Base-by-base conservation (phyloP, 2,329 filamentous ascomycete genomes). In the Talaromyces sp. region DNA sequence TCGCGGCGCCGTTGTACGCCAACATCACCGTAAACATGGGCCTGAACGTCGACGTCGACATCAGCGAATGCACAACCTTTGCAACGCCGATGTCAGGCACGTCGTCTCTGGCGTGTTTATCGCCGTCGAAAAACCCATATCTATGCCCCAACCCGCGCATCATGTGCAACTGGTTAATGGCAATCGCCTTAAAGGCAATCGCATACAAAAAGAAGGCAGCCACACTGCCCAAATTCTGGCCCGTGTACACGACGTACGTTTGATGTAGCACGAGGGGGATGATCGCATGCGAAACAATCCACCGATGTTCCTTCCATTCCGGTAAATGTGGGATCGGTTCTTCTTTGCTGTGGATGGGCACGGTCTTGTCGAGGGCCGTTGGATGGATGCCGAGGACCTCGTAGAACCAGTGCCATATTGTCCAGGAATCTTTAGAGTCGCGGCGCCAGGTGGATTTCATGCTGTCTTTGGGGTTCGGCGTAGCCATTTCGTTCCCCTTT, bases 71-170 rank as follows among this genome's bases (percentile, higher is more conserved):
- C 2, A 69, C 61, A 9, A 75, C 71, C 48, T 75, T 72, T 9
- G 39, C 61, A 7, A 74, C 72, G n/a, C 71, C 73, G 0, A 70
- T 65, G 46, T 79, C 76, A 0, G 77, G 77, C 7, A 79, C 72
- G 16, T 72, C 72, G 44, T 79, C 76, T 18, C 77, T 72, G 5
- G 68, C 70, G 64, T 79, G 76, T 52, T 74, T 73, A 66, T 79
- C 76, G 31, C 77, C 77, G 57, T 79, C 77, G 9, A 79, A 70
- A 60, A 75, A 79, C 5, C 77, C 77, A 33, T 70, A 70, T 0
- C 57, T 65, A 56, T 77, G 74, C 0, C 73, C 75, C 0, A 78
- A 62, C 1, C 66, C 66, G 3, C 76, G 71, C 16, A 79, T 68
- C 11, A 71, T 67, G 39, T 72, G 69, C 6, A 78, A 63, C 60